Evolutionary conservation across 257 asterid genomes (phyloP), one percentile per base, ranked within the genome.

Genomic region (Lycium ferocissimum): DNA sequence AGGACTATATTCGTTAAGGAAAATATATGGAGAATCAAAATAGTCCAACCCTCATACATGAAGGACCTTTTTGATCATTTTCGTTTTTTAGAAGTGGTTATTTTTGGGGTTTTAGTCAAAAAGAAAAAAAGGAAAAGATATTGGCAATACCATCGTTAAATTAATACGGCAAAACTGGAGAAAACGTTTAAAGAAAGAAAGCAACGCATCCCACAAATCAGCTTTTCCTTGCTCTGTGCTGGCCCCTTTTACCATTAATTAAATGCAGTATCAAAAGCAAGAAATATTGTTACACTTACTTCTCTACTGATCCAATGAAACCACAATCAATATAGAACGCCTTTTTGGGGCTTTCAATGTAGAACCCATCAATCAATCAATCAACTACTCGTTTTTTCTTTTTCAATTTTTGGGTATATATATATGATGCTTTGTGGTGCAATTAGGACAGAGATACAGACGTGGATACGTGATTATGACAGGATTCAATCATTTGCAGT

Each of bases 391-490:
- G 7, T 49, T 51, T 17, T 82, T 49, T 51, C 10, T 82, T 49
- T 37, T 37, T 82, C n/a, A 63, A 14, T 22, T 47, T 22, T n/a
- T 81, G 45, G 53, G 45, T 18, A 56, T 78, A 82, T 90, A 92
- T 85, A 40, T 40, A 92, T 85, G 90, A 93, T 92, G 98, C 95
- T 89, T 88, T 91, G 93, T 88, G 86, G 90, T 86, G 94, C 89
- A 91, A 90, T 91, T 86, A 88, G 91, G 91, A 91, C 87, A 61
- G 93, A 85, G 84, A 86, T 94, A 85, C 85, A 89, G 87, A 87
- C 93, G 13, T 95, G 98, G 98, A 87, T 92, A 90, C 97, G 94
- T 70, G 95, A 95, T 86, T 95, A 92, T 84, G 98, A 92, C 88
- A 93, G 91, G 90, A 90, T 95, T 90, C 98, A 93, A 92, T 89